A percentile compares a stretch with the other conserved stretches of the same genome.
phyloP scores from a whole-genome alignment of 2,329 filamentous ascomycete species.

The Aspergillus hiratsukae region DNA sequence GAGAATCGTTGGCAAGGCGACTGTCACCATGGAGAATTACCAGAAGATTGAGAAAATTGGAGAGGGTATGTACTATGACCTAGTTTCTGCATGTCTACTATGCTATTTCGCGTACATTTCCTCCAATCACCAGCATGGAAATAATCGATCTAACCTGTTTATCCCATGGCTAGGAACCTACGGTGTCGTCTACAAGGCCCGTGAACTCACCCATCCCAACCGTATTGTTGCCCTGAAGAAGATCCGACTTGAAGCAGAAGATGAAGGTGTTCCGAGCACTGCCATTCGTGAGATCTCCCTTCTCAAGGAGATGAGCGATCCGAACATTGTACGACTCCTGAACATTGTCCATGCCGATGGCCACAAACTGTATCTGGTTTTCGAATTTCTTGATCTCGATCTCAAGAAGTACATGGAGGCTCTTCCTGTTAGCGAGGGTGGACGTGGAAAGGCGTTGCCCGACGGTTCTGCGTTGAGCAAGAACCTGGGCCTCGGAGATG shows the following conservation, averaged over 20 bases:
- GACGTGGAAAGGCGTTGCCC: constrained; percentile 77
- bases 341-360: constrained; percentile 95
- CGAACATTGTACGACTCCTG: constrained; percentile 79
- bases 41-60: constrained; percentile 96
- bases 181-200: constrained; percentile 91
- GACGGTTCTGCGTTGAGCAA: constrained; percentile 65
- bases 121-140: not conserved
- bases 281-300: constrained; percentile 93
- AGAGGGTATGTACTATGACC: constrained; percentile 61
- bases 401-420: constrained; percentile 97
- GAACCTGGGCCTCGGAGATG: constrained; percentile 67
- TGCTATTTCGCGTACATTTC: not conserved
- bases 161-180: constrained; percentile 65
- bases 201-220: constrained; percentile 74
- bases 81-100: not conserved
- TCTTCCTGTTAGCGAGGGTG: constrained; percentile 76
- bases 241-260: constrained; percentile 90
- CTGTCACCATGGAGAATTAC: constrained; percentile 77
- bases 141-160: not conserved
- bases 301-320: constrained; percentile 89
- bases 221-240: constrained; percentile 93
- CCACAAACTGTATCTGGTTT: constrained; percentile 90
- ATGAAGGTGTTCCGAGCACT: constrained; percentile 87
- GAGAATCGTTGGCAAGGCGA: not conserved
- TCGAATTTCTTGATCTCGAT: constrained; percentile 86